Conservation (phyloP, 1,284 basidiomycete genomes). For the Marasmius oreades region DNA sequence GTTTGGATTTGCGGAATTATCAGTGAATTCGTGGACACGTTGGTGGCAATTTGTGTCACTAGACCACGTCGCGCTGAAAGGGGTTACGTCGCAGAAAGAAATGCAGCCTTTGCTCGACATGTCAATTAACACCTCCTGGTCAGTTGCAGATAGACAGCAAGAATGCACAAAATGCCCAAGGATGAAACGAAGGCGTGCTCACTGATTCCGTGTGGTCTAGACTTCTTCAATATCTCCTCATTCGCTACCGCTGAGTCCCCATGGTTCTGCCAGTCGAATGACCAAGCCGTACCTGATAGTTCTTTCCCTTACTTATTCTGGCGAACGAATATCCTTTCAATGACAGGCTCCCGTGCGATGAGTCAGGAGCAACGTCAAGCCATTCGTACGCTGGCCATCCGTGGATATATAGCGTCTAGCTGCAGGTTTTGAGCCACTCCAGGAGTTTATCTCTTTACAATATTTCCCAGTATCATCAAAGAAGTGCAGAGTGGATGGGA, state of each 20-base stretch:
- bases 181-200: no score
- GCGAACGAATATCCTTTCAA: conserved; percentile 19
- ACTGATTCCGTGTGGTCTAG: conserved; percentile 34
- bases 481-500: not conserved
- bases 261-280: conserved; percentile 26
- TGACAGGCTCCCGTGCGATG: conserved; percentile 24
- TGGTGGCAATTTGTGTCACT: no score
- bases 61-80: no score
- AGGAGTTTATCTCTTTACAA: not conserved
- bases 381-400: conserved; percentile 15
- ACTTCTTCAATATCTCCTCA: conserved; percentile 18
- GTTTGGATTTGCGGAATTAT: conserved; percentile 24
- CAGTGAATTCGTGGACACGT: not conserved
- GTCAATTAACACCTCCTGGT: no score
- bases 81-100: no score
- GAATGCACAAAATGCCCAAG: no score
- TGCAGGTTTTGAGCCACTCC: conserved; percentile 16
- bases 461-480: not conserved
- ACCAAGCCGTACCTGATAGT: conserved; percentile 22
- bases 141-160: no score
- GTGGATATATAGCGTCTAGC: conserved; percentile 21
- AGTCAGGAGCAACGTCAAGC: conserved; percentile 22
- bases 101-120: no score
- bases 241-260: conserved; percentile 16
- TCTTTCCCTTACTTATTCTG: conserved; percentile 12